Evolutionary conservation across 176 grass and related monocot species (phyloP), one percentile per base, ranked within the genome.

Genomic region (Ensete glaucum): DNA sequence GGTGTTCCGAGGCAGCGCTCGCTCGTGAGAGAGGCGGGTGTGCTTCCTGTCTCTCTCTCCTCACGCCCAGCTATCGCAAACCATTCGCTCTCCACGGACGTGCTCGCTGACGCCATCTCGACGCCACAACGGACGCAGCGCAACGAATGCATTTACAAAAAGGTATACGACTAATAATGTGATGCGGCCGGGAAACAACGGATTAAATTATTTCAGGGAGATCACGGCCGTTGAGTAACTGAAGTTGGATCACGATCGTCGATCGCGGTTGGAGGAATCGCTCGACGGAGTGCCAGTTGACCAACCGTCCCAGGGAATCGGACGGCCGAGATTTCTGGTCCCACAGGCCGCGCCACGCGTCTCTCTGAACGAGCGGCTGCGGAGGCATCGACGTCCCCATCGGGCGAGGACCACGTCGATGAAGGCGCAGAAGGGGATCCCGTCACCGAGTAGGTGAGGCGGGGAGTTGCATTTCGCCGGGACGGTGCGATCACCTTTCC

Each of bases 91-190:
- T 10, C 11, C 3, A 56, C 22, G 14, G 71, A 29, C 72, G 52
- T 74, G 72, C 53, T 74, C 7, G 72, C 23, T 56, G 72, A 57
- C 72, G 52, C 27, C 52, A 27, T 25, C 71, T 6, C 51, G n/a
- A 55, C 52, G 71, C 21, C 67, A 50, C 22, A 64, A 10, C 62
- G 62, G 67, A 50, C 67, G 67, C 67, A 70, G 67, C 67, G 12
- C 29, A 62, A 19, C 57, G 20, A 62, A 15, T 58, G 9, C 55
- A 17, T 17, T 3, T 15, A 12, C 10, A 12, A 19, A 19, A 15
- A 15, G 17, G 17, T n/a, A 21, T 21, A 62, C 15, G 15, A 17
- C 13, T 15, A 21, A 19, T 62, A 21, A 21, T 43, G 34, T 43
- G 34, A 43, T 4, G 34, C 34, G 20, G 20, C 15, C 15, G 17